Conservation (phyloP, 345 rosid species). For the Camelina sativa region DNA sequence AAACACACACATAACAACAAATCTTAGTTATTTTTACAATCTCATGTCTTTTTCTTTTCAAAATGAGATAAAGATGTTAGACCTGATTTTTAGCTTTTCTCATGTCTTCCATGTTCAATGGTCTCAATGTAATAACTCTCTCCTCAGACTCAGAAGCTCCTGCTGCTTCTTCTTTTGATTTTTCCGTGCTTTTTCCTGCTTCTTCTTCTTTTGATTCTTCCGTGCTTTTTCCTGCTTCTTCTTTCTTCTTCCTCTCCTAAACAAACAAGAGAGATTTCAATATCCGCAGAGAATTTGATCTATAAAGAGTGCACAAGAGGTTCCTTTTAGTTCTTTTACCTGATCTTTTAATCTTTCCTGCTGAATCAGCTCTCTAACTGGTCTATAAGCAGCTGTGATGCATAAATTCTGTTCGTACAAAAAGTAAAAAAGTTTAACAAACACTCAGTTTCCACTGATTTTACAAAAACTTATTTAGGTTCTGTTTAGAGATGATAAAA, state of each 20-base stretch:
- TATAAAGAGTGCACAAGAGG: background rate
- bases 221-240: constrained; percentile 55
- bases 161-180: constrained; percentile 34
- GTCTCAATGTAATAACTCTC: constrained; percentile 61
- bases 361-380: constrained; percentile 87
- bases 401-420: constrained; percentile 78
- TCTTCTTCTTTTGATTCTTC: background rate
- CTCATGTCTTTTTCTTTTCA: background rate
- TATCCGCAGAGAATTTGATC: constrained; percentile 4
- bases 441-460: constrained; percentile 22
- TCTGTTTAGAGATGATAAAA: constrained; percentile 22
- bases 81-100: constrained; percentile 96
- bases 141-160: constrained; percentile 55
- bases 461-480: background rate
- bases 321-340: constrained; percentile 44
- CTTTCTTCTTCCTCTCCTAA: constrained; percentile 74
- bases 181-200: constrained; percentile 2
- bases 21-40: constrained; percentile 2
- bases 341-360: constrained; percentile 76
- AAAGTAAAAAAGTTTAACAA: constrained; percentile 22
- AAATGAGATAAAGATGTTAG: background rate
- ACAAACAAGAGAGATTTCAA: constrained; percentile 12
- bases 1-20: constrained; percentile 5
- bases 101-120: constrained; percentile 91
- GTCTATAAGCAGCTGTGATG: constrained; percentile 93